Evolutionary conservation across 306 rosid species (phyloP), one percentile per base, ranked within the genome.

Genomic region (Oemleria cerasiformis): DNA sequence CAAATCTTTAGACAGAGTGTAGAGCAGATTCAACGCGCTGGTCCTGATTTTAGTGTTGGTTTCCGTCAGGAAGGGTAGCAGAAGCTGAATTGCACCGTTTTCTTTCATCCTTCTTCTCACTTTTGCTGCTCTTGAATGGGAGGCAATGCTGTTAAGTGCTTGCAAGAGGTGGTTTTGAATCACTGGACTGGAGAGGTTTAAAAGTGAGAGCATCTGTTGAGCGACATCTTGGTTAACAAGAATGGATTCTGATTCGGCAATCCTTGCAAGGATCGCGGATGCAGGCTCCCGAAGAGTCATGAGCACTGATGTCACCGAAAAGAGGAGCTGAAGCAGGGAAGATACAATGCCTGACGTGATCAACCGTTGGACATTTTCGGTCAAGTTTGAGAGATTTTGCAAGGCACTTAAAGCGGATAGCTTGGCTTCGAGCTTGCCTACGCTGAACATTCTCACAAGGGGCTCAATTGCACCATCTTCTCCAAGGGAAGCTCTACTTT

Each of bases 201-300:
- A 74, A 77, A 92, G 98, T 0, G 92, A 90, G 74, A 92, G 91
- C 90, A 90, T 90, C 67, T 92, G 98, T 70, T 87, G 93, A 65
- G 93, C 87, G 19, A 84, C 87, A 54, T 85, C 89, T 58, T 66
- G 82, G 70, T 87, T 84, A 12, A 84, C 77, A 62, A 90, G 91
- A 45, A 84, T 39, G 9, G 92, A 75, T 71, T 92, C 98, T 2
- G 96, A 88, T 66, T 87, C 75, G 56, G 97, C 92, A 30, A 92
- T 84, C 79, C 83, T 82, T n/a, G 96, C 97, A 20, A 92, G 92
- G 87, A 92, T 90, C 10, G 87, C 93, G 0, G 98, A 87, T 54
- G 91, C 96, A 16, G 98, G 97, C 78, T 92, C 98, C 9, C 98
- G 81, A 57, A 92, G 89, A 44, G 90, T 87, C 97, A 90, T 90